A percentile compares a stretch with the other conserved stretches of the same genome.
Conservation (phyloP, 2,329 filamentous ascomycete genomes). For the Akanthomyces uredinophilus region DNA sequence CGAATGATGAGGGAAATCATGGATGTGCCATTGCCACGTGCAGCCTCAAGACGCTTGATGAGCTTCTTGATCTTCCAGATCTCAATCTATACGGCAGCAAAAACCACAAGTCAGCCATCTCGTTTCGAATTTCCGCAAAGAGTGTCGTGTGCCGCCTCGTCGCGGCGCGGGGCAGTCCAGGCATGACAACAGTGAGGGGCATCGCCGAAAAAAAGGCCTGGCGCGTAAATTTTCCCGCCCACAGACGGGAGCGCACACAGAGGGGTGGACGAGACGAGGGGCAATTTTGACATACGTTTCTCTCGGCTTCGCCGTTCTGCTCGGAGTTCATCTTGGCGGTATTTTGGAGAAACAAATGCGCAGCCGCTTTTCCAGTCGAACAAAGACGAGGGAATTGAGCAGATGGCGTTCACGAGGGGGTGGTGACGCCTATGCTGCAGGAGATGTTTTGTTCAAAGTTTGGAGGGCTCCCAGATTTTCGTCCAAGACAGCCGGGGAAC, state of each 20-base stretch:
- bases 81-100: constrained; percentile 50
- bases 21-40: constrained; percentile 95
- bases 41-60: constrained; percentile 96
- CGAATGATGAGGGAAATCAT: constrained; percentile 99
- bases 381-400: constrained; percentile 5
- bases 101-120: constrained; percentile 7
- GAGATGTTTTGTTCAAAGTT: constrained; percentile 13
- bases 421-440: constrained; percentile 9
- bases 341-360: background rate
- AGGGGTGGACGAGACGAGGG: constrained; percentile 6
- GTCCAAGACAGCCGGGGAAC: background rate
- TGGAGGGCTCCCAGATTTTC: constrained; percentile 4
- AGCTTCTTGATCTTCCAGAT: constrained; percentile 99
- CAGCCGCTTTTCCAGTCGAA: constrained; percentile 3
- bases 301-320: constrained; percentile 16
- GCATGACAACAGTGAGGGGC: constrained; percentile 12
- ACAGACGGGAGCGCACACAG: constrained; percentile 9
- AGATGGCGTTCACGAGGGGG: constrained; percentile 8
- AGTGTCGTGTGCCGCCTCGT: background rate
- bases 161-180: constrained; percentile 8
- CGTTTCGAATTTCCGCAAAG: background rate
- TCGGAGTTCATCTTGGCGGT: constrained; percentile 16
- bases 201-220: constrained; percentile 13
- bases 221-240: constrained; percentile 11
- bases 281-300: constrained; percentile 14